Percentiles rank a stretch among this genome's conserved stretches.
phyloP scores from a whole-genome alignment of 305 asterid species.

The Solanum aculeatissimum region DNA sequence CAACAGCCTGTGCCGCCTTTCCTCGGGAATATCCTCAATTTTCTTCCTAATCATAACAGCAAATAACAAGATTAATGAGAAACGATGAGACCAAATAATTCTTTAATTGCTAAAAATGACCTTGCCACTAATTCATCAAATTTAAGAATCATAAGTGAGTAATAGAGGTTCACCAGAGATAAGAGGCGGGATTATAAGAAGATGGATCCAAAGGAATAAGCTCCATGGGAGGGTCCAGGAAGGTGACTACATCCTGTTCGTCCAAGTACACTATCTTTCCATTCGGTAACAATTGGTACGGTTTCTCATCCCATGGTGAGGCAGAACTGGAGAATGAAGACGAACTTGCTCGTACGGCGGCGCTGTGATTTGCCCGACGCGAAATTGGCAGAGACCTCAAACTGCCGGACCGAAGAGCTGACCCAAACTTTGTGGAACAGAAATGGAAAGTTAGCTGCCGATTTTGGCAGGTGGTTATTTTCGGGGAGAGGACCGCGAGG shows the following conservation, averaged over 20 bases:
- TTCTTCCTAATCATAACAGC: slow-evolving; percentile 53
- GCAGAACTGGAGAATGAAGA: slow-evolving; percentile 4
- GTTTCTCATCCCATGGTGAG: slow-evolving; percentile 39
- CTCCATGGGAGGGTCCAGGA: slow-evolving; percentile 65
- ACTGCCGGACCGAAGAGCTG: neutral
- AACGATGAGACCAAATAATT: neutral
- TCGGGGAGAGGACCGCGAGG: neutral
- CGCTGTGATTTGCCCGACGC: neutral
- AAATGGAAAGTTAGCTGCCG: neutral
- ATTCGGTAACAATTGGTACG: slow-evolving; percentile 18
- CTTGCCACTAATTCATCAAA: neutral
- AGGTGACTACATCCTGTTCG: slow-evolving; percentile 60
- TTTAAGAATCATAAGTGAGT: neutral
- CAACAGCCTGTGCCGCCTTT: slow-evolving; percentile 58
- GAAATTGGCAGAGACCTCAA: neutral
- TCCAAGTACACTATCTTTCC: slow-evolving; percentile 34
- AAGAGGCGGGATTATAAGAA: slow-evolving; percentile 65
- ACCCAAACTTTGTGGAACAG: neutral
- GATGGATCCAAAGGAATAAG: slow-evolving; percentile 78
- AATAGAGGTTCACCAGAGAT: slow-evolving; percentile 44
- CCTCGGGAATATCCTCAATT: slow-evolving; percentile 66
- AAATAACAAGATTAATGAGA: neutral
- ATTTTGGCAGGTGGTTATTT: neutral
- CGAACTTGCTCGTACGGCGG: neutral
- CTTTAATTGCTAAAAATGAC: neutral